These are phyloP conservation scores for Diplogelasinospora grovesii DNA, from an alignment of 495 filamentous ascomycete genomes.

Conservation along the genomic window DNA sequence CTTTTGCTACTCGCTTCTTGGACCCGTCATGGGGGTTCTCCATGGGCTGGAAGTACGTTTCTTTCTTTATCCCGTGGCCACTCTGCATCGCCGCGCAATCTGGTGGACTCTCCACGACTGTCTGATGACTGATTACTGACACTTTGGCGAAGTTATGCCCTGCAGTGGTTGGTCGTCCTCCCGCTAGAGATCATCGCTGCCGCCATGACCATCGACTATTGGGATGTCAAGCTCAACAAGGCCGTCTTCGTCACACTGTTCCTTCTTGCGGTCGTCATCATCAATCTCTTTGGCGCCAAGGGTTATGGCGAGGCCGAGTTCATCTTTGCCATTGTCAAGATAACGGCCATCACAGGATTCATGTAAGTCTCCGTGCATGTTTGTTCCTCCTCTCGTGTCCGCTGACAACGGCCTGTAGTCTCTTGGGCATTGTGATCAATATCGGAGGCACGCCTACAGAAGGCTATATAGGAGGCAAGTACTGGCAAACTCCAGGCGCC, in stretches of 20 bases:
- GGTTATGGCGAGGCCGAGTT: constrained; percentile 93
- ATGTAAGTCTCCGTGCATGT: constrained; percentile 59
- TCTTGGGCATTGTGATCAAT: constrained; percentile 74
- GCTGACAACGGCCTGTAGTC: constrained; percentile 33
- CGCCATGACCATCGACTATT: constrained; percentile 81
- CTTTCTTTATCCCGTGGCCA: background rate
- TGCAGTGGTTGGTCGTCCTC: constrained; percentile 89
- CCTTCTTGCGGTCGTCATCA: constrained; percentile 62
- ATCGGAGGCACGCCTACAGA: constrained; percentile 68
- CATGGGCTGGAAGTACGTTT: constrained; percentile 82
- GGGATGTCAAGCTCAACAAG: constrained; percentile 60
- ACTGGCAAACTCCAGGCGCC: constrained; percentile 79
- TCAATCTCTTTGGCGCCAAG: constrained; percentile 82
- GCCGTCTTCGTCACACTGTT: constrained; percentile 83
- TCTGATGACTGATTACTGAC: background rate
- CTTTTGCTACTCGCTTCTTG: constrained; percentile 85
- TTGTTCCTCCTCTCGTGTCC: constrained; percentile 11
- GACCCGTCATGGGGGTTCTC: constrained; percentile 97
- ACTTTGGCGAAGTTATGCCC: constrained; percentile 57
- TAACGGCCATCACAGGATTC: constrained; percentile 78
- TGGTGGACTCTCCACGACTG: too few relatives aligned
- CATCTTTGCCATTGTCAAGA: constrained; percentile 79
- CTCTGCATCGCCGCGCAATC: too few relatives aligned
- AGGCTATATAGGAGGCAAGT: constrained; percentile 74
- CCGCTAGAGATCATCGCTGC: constrained; percentile 90